Conservation (phyloP, 352 stramenopile species). For the Phytophthora europaea region DNA sequence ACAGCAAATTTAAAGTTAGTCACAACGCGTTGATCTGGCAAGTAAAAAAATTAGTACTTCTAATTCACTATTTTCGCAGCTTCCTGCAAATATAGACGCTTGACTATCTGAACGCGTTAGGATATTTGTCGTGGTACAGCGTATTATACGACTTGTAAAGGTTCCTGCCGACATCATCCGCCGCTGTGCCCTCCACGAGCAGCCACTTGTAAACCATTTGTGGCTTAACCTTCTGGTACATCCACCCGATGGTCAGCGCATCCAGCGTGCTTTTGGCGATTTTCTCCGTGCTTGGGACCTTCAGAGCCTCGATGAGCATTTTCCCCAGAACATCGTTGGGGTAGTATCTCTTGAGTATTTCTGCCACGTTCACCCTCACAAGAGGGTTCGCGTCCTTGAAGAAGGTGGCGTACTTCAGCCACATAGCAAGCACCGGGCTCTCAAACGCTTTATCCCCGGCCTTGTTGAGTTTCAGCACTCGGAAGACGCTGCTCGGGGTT, state of each 20-base stretch:
- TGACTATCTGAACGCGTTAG: background rate
- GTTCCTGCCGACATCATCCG: background rate
- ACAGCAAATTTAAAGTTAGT: too few relatives aligned
- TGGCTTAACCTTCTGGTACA: background rate
- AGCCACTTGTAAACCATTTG: background rate
- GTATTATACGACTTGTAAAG: background rate
- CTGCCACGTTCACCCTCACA: background rate
- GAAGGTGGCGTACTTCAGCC: constrained; percentile 9
- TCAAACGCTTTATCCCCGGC: background rate
- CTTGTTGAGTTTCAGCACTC: constrained; percentile 4
- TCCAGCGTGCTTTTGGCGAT: background rate
- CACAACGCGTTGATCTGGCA: too few relatives aligned
- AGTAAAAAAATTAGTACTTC: too few relatives aligned
- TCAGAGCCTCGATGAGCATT: constrained; percentile 4
- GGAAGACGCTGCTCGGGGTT: background rate
- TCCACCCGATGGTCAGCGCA: background rate
- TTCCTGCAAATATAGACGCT: too few relatives aligned
- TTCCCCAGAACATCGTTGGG: background rate
- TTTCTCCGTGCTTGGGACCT: background rate
- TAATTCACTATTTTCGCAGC: too few relatives aligned
- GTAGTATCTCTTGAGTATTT: background rate
- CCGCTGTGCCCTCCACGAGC: background rate
- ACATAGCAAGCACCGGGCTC: constrained; percentile 10
- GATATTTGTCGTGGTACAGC: background rate
- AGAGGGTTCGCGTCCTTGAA: constrained; percentile 8